These are phyloP conservation scores for Scleroderma bovista DNA, from an alignment of 768 basidiomycete genomes.

Conservation along the genomic window DNA sequence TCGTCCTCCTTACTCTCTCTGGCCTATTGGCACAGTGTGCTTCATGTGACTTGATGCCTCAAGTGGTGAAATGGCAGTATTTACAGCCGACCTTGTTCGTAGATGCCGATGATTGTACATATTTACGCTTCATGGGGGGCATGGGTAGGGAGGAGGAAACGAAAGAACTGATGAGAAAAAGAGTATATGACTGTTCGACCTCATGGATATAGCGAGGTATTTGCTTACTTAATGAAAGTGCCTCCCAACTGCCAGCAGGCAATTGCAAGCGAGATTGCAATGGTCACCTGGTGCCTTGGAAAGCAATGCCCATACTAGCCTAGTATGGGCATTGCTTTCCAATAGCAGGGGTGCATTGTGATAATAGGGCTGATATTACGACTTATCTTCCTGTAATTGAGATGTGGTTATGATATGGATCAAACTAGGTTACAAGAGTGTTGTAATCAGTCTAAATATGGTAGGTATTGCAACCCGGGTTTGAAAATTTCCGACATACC, in stretches of 20 bases:
- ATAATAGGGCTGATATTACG: no score
- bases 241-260: no score
- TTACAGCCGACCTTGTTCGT: not conserved
- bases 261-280: not conserved
- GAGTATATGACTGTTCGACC: no score
- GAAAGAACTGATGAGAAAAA: no score
- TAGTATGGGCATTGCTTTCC: no score
- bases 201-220: no score
- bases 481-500: not conserved
- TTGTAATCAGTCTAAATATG: not conserved
- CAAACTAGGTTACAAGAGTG: not conserved
- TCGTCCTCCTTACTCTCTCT: not conserved
- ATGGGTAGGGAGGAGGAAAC: not conserved
- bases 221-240: no score
- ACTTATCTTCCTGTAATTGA: not conserved
- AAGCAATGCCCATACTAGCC: not conserved
- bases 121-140: not conserved
- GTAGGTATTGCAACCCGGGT: not conserved
- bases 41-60: conserved; percentile 2
- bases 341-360: no score
- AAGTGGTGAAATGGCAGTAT: not conserved
- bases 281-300: not conserved
- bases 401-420: not conserved
- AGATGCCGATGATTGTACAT: conserved; percentile 7
- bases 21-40: not conserved